phyloP scores from a whole-genome alignment of 257 asterid species.

The Gentiana macrophylla region DNA sequence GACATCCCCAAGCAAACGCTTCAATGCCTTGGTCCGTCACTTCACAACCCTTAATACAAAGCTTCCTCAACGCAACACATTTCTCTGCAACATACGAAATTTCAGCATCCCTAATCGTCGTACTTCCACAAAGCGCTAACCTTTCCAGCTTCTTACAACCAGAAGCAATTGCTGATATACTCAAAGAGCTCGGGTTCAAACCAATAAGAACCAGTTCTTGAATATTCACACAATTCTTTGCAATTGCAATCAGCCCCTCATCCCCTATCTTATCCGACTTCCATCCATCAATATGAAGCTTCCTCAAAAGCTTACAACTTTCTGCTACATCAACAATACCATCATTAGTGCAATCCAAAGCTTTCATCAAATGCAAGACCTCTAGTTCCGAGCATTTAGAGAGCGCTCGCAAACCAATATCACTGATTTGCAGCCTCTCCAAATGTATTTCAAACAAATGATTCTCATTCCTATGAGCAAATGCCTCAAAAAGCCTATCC shows the following conservation, averaged over 20 bases:
- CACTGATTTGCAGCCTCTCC: conserved; percentile 77
- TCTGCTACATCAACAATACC: conserved; percentile 65
- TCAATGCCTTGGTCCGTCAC: conserved; percentile 69
- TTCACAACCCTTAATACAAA: conserved; percentile 78
- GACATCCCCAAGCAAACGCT: conserved; percentile 76
- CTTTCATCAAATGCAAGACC: conserved; percentile 63
- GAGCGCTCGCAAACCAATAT: conserved; percentile 48
- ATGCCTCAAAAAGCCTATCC: conserved; percentile 53
- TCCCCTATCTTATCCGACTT: conserved; percentile 80
- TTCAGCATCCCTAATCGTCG: conserved; percentile 71
- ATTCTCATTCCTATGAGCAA: conserved; percentile 28
- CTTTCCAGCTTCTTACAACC: conserved; percentile 69
- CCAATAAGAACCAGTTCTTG: conserved; percentile 82
- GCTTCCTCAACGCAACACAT: conserved; percentile 62
- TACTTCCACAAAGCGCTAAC: conserved; percentile 84
- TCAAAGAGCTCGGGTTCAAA: conserved; percentile 50
- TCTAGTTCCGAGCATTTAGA: conserved; percentile 52
- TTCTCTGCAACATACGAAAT: conserved; percentile 56
- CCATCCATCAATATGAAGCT: conserved; percentile 93
- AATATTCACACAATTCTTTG: conserved; percentile 50
- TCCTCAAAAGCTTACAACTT: conserved; percentile 66
- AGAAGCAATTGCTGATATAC: conserved; percentile 52
- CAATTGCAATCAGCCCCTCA: conserved; percentile 56
- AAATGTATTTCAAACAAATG: conserved; percentile 61
- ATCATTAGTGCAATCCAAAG: conserved; percentile 59